Base-by-base conservation (phyloP, 345 rosid genomes). In the Viola odorata region DNA sequence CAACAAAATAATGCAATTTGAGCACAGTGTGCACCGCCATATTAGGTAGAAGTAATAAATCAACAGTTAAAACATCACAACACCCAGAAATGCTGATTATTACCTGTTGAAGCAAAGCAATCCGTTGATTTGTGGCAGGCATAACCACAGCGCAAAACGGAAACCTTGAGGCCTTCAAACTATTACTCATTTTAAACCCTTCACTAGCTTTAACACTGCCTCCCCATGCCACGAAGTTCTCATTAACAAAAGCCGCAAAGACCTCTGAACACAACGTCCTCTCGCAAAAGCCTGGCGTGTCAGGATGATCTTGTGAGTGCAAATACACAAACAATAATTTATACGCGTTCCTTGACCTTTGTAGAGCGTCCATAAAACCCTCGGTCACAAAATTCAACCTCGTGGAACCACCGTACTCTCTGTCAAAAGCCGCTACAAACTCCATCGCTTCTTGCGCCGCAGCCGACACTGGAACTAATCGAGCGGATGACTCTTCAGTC, bases 131-230 rank as follows among this genome's bases (percentile, higher is more conserved):
- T 32, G 90, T 74, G 49, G 99, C 94, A 5, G 96, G 86, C 98
- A 91, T 95, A 58, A 95, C 96, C 36, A 91, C 85, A n/a, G 99
- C 98, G 51, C 96, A 88, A 70, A 91, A 95, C 0, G 99, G 99
- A 57, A 80, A 95, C 66, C 96, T 73, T 0, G 97, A 91, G 0
- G 98, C 99, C 73, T 95, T 95, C 86, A 91, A 87, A 80, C 97
- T 91, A 64, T 85, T 86, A 62, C 99, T 91, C 98, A 95, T 95
- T 81, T 95, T 95, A 79, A 95, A 95, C 32, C 99, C 99, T 78
- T 95, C 99, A 58, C 96, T 95, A 56, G 85, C 84, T 60, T 96
- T 81, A 67, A 95, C 87, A 63, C 86, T 91, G 41, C 97, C 97
- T 14, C 99, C 99, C 98, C 99, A 91, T 1, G 87, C 63, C 6